Base-by-base conservation (phyloP, 2,329 filamentous ascomycete genomes). In the Xylaria digitata region DNA sequence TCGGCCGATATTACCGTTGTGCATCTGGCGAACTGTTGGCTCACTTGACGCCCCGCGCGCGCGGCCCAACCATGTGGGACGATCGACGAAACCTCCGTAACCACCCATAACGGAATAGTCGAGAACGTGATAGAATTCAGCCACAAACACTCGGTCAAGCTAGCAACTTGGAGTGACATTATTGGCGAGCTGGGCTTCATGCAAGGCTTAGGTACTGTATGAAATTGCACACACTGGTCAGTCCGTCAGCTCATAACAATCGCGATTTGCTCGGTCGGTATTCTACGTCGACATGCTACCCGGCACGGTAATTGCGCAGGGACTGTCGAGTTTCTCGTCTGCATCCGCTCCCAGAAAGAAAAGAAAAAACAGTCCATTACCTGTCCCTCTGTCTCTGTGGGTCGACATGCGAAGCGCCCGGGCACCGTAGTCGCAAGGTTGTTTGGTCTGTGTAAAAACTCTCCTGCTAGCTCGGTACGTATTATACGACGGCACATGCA, bases 31-130 rank as follows among this genome's bases (percentile, higher is more conserved):
- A 60, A 57, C 48, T 64, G 58, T 63, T 61, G 60, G 61, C 43
- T 61, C 50, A 66, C 21, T 55, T 49, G 58, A 67, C 49, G 61
- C 55, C 56, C 56, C 67, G n/a, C n/a, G n/a, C 59, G 61, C 63
- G 63, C 49, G 59, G 62, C 61, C 61, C 61, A 67, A 58, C 61
- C 34, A 70, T 68, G 69, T 68, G 69, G 69, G 59, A 66, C 61
- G 65, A 70, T 68, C 67, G 59, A 65, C 60, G 53, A 71, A 70
- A 65, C 66, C 65, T 63, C 67, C 60, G 60, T 55, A 17, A 46
- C 57, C 23, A 49, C 62, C 67, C 40, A 56, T 57, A 63, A 45
- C 48, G 57, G 57, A 67, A 62, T 62, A 69, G 65, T 67, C 57
- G 61, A 69, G 65, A 65, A 67, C 57, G 37, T 53, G 57, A 65